Base-by-base conservation (phyloP, 2,329 filamentous ascomycete species). In the Lasiodiplodia gonubiensis region DNA sequence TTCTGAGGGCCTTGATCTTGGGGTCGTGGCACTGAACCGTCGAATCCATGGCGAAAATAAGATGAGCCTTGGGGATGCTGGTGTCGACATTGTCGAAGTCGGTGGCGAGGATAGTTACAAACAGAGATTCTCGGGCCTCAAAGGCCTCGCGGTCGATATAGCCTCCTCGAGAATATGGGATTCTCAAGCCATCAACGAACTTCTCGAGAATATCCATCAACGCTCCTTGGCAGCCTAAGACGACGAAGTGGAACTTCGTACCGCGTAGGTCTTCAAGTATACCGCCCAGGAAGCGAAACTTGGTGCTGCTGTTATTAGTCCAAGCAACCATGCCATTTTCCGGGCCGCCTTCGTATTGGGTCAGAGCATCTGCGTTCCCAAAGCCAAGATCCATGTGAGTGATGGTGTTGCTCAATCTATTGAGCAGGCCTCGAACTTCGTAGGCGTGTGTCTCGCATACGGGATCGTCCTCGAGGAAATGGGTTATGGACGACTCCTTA, bases 41-140 rank as follows among this genome's bases (percentile, higher is more conserved):
- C 14, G 78, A 77, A 63, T 82, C 77, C 8, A 84, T 69, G 39
- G 77, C 79, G n/a, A 83, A 74, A 16, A 82, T 76, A 2, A 81
- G 69, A 65, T 81, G 75, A 0, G 78, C 75, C n/a, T 72, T 67
- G 12, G 59, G 59, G 16, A 63, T 16, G 10, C 71, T 69, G 2
- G 75, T 66, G 11, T 73, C 64, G 16, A 71, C 70, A 4, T 16
- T n/a, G 14, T 59, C 27, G 21, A 49, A 51, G 21, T 59, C 30
- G 6, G 64, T 37, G 10, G 48, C 67, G 16, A 70, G 60, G 59
- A 66, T 54, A 72, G 54, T 60, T 3, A 67, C 54, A 48, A 67
- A 57, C 12, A 66, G 52, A 6, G 59, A 63, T 6, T 51, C n/a
- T 21, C 53, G 53, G 14, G 27, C 27, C 7, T 59, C 54, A 21